Evolutionary conservation across 108 stramenopile genomes (phyloP).

Genomic region (Cyclotella kingstonii): DNA sequence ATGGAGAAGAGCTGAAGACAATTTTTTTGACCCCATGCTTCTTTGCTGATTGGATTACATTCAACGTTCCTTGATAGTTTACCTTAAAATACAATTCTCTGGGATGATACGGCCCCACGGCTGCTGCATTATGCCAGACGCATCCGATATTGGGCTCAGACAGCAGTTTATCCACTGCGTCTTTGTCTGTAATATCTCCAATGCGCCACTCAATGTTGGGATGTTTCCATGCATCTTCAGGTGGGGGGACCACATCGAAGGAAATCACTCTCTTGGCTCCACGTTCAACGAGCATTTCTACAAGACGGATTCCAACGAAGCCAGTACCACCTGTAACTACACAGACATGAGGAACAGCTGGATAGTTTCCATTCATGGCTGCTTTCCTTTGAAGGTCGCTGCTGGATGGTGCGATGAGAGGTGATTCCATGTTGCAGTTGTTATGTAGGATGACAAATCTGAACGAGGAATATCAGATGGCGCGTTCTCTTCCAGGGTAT

Average conservation of each 20-base stretch:
- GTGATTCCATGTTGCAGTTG: slow-evolving; percentile 4
- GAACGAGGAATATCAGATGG: no score
- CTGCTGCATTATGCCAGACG: slow-evolving; percentile 95
- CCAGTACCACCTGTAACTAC: slow-evolving; percentile 95
- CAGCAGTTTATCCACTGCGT: slow-evolving; percentile 76
- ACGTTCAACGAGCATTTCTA: slow-evolving; percentile 96
- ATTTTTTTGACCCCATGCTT: slow-evolving; percentile 83
- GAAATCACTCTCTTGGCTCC: slow-evolving; percentile 88
- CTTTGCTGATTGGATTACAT: slow-evolving; percentile 79
- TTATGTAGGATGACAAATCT: neutral
- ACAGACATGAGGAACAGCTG: slow-evolving; percentile 36
- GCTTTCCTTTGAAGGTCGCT: slow-evolving; percentile 37
- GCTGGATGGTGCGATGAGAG: slow-evolving; percentile 29
- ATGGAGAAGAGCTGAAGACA: slow-evolving; percentile 91
- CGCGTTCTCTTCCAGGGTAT: no score
- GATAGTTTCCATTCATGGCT: slow-evolving; percentile 12
- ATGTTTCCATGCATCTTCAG: slow-evolving; percentile 53
- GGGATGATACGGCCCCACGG: slow-evolving; percentile 95
- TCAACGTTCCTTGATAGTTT: slow-evolving; percentile 85
- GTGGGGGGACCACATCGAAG: slow-evolving; percentile 88
- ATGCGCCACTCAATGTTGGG: slow-evolving; percentile 57
- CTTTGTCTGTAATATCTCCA: slow-evolving; percentile 81
- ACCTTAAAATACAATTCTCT: slow-evolving; percentile 76
- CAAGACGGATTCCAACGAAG: slow-evolving; percentile 91
- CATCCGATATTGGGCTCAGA: slow-evolving; percentile 67